A percentile compares a stretch with the other conserved stretches of the same genome.
phyloP scores from a whole-genome alignment of 306 rosid species.

The Trichosanthes truncata region DNA sequence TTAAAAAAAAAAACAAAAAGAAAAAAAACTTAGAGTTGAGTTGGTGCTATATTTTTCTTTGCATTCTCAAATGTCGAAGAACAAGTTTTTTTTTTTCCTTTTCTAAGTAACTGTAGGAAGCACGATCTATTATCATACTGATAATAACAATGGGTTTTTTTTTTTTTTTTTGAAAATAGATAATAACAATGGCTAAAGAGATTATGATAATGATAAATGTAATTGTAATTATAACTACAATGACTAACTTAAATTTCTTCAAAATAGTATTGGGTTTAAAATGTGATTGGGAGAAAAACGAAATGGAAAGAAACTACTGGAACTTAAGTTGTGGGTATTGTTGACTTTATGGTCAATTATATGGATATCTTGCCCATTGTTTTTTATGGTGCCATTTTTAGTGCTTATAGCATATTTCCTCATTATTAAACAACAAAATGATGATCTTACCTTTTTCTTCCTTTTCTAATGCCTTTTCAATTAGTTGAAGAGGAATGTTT shows the following conservation, averaged over 20 bases:
- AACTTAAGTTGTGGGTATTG: not conserved
- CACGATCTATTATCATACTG: too few species aligned
- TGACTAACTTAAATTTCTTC: not conserved
- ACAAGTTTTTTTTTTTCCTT: too few species aligned
- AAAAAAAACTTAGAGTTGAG: too few species aligned
- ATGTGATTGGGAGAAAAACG: not conserved
- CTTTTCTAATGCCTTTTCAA: not conserved
- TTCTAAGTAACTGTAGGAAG: too few species aligned
- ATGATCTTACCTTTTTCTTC: not conserved
- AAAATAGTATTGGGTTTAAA: not conserved
- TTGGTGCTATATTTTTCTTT: too few species aligned
- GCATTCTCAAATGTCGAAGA: too few species aligned
- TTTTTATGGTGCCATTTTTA: not conserved
- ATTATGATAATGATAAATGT: too few species aligned
- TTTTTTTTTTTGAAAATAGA: too few species aligned
- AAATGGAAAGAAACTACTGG: not conserved
- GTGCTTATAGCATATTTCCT: not conserved
- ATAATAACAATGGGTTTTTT: too few species aligned
- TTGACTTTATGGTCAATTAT: not conserved
- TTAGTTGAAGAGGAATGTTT: not conserved
- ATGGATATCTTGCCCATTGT: not conserved
- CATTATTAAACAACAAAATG: not conserved
- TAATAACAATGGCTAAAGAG: too few species aligned
- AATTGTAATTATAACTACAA: not conserved
- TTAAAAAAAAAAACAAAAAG: too few species aligned